Percentiles rank a stretch among this genome's conserved stretches.
phyloP scores from a whole-genome alignment of 164 flowering plant species.

The Sedum album region DNA sequence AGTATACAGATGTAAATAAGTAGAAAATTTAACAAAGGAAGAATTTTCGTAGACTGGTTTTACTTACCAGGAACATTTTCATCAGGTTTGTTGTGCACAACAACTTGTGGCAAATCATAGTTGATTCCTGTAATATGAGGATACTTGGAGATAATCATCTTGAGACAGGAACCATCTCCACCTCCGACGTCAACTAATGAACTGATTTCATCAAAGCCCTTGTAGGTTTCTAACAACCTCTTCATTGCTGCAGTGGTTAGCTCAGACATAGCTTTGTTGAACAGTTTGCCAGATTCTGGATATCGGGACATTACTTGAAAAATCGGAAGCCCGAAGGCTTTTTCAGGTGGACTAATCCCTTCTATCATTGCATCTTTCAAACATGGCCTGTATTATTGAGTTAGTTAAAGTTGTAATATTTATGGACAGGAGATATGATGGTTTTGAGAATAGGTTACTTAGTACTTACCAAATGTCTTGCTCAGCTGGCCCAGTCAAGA shows the following conservation, averaged over 20 bases:
- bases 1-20: neutral
- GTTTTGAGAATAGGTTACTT: too few relatives aligned
- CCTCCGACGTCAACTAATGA: slow-evolving; percentile 5
- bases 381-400: neutral
- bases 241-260: neutral
- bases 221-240: neutral
- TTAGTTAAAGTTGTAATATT: too few relatives aligned
- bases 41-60: neutral
- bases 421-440: too few relatives aligned
- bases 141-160: neutral
- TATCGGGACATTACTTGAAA: too few relatives aligned
- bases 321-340: neutral
- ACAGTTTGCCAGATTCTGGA: neutral
- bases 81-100: neutral
- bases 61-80: neutral
- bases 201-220: neutral
- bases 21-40: too few relatives aligned
- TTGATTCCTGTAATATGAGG: neutral
- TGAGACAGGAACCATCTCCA: slow-evolving; percentile 9
- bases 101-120: slow-evolving; percentile 1
- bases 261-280: slow-evolving; percentile 5
- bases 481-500: too few relatives aligned
- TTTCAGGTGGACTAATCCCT: neutral
- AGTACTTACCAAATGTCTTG: too few relatives aligned
- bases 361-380: slow-evolving; percentile 7